Evolutionary conservation across 768 basidiomycete genomes (phyloP).

Genomic region (Boletus vermiculosoides): DNA sequence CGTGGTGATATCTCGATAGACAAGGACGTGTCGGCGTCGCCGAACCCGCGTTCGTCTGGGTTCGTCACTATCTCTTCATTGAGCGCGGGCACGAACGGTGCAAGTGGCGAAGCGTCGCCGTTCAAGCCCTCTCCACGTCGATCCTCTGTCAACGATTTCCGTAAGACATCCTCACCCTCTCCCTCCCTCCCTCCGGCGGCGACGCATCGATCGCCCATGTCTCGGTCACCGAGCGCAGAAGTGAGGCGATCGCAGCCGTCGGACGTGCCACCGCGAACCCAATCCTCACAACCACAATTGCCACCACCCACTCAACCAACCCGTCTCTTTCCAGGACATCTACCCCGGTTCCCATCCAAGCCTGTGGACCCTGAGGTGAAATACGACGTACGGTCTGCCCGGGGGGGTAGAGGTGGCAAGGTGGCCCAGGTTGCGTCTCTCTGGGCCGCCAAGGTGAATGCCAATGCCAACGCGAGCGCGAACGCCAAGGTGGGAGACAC

Average conservation of each 20-base stretch:
- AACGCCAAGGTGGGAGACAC: slow-evolving; percentile 7
- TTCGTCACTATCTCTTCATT: slow-evolving; percentile 66
- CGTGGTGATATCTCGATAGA: slow-evolving; percentile 5
- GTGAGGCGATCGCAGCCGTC: slow-evolving; percentile 5
- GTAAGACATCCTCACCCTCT: slow-evolving; percentile 6
- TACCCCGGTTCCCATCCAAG: slow-evolving; percentile 35
- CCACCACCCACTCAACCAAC: background rate
- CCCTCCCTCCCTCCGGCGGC: background rate
- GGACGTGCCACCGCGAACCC: background rate
- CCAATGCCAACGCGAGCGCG: background rate
- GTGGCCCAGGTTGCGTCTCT: slow-evolving; percentile 72
- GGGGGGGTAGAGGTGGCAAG: slow-evolving; percentile 73
- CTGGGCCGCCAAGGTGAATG: slow-evolving; percentile 58
- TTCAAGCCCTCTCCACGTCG: slow-evolving; percentile 18
- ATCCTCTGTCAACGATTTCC: slow-evolving; percentile 23
- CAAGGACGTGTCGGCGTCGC: slow-evolving; percentile 37
- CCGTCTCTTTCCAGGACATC: slow-evolving; percentile 24
- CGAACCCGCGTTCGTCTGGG: slow-evolving; percentile 75
- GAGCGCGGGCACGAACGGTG: slow-evolving; percentile 27
- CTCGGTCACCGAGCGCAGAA: slow-evolving; percentile 17
- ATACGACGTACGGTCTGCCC: slow-evolving; percentile 73
- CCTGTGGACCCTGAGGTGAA: slow-evolving; percentile 52
- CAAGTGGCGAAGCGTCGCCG: slow-evolving; percentile 4
- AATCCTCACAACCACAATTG: background rate
- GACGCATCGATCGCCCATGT: background rate